Evolutionary conservation across 768 basidiomycete species (phyloP), one percentile per base, ranked within the genome.

Genomic region (Termitomyces sp.): DNA sequence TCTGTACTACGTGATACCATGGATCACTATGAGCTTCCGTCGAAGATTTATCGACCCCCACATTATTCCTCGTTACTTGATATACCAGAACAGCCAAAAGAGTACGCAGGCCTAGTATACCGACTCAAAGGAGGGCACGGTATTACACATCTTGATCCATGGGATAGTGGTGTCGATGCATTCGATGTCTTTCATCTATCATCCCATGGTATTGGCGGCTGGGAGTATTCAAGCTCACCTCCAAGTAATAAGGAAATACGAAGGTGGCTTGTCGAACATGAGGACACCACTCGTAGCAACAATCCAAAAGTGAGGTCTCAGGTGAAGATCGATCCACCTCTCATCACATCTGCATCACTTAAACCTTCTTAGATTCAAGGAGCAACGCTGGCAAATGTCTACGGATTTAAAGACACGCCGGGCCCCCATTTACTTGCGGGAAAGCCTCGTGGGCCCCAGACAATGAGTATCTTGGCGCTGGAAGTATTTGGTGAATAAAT

Each of bases 91-190:
- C 70, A 72, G n/a, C 70, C 85, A 2, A 77, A 83, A 62, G 88
- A 92, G 70, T 94, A 87, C 66, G 93, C 84, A 21, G 94, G 93
- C 0, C 68, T 90, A 1, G 63, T 80, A n/a, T 95, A 88, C 67
- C 74, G 74, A 40, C 71, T 95, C 21, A 84, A 85, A 60, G 85
- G 88, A 5, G 82, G 80, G 1, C 73, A 79, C 40, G 80, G 82
- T 8, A 70, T 90, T 11, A 65, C 69, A 22, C 70, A 70, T 34
- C 71, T 95, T 9, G 78, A 85, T 22, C 78, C 84, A 11, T 96
- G 93, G 83, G 61, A 72, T 41, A 43, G 15, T 24, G 19, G 15
- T n/a, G 34, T 7, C 2, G 45, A 41, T 34, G 28, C 46, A 51
- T 24, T 14, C 7, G 22, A 49, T 42, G 17, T 26, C 2, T 42